Percentiles rank a stretch among this genome's conserved stretches.
phyloP scores from a whole-genome alignment of 768 basidiomycete genomes.

The Butyriboletus loyo region DNA sequence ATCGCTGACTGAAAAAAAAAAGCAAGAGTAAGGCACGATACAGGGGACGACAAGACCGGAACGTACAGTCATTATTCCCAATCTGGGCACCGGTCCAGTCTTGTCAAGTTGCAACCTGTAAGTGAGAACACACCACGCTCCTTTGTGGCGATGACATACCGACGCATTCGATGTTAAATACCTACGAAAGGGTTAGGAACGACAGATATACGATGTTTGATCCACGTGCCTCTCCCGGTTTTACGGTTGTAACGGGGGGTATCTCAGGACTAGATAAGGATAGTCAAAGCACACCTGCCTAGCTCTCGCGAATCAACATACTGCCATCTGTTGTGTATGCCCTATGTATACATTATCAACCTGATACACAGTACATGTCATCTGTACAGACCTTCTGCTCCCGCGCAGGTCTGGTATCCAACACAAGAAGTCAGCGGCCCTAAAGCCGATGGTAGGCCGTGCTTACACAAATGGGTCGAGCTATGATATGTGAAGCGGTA shows the following conservation, averaged over 20 bases:
- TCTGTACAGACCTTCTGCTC: slow-evolving; percentile 52
- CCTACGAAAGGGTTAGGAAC: slow-evolving; percentile 31
- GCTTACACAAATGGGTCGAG: slow-evolving; percentile 69
- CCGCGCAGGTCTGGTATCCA: slow-evolving; percentile 37
- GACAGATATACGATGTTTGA: background rate
- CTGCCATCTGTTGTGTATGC: slow-evolving; percentile 75
- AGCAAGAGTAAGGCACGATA: background rate
- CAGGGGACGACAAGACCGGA: background rate
- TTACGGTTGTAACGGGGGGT: slow-evolving; percentile 57
- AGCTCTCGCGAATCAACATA: slow-evolving; percentile 33
- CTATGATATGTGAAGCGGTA: slow-evolving; percentile 29
- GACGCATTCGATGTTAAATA: slow-evolving; percentile 69
- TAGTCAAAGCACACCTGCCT: background rate
- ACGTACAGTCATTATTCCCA: slow-evolving; percentile 68
- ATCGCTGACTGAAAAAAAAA: slow-evolving; percentile 47
- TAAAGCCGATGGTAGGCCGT: background rate
- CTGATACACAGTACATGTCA: background rate
- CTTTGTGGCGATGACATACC: slow-evolving; percentile 36
- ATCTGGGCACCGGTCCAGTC: slow-evolving; percentile 83
- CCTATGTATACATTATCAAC: slow-evolving; percentile 33
- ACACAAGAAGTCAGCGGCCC: background rate
- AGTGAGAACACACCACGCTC: background rate
- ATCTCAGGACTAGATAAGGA: slow-evolving; percentile 52
- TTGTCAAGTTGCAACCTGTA: slow-evolving; percentile 20
- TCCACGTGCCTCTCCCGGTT: slow-evolving; percentile 51